Evolutionary conservation across 2,329 filamentous ascomycete genomes (phyloP), one percentile per base, ranked within the genome.

Genomic region (Penicillium concentricum): DNA sequence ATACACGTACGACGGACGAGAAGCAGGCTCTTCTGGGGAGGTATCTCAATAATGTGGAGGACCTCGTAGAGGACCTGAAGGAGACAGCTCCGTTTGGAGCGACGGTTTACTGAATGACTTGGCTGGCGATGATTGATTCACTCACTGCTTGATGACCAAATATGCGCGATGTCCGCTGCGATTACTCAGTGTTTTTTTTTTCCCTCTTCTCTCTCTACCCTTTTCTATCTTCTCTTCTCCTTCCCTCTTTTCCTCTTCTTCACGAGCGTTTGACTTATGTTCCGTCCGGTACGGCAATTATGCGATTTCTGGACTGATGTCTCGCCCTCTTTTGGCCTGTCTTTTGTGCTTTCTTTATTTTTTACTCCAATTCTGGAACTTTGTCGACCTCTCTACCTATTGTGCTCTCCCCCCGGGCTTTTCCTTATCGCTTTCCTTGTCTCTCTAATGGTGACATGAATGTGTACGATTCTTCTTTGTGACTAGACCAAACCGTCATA

Each of bases 41-140:
- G 62, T 90, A 94, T 73, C 79, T 96, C 69, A 88, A 83, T 73
- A 94, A 89, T 69, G 90, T 95, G 26, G 89, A 92, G 61, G 90
- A 92, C 65, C 81, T 96, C 58, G 90, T 96, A 52, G 86, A 89
- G 71, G 91, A 97, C 74, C 76, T 97, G 66, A 86, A 87, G 62
- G 90, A 90, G 71, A 89, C 86, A 63, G 87, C 88, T 45, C 88
- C 91, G 0, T 91, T 91, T 77, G 87, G 86, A 6, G 73, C 86
- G 6, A 72, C 73, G 18, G 73, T 76, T 35, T 76, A 73, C 58
- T 76, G 43, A 66, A 65, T 49, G 44, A 58, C 45, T 52, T 55
- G 53, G 47, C 60, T 60, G 55, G 56, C 47, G 30, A 60, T 58
- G 53, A 62, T 55, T 38, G 39, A 51, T 16, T 54, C 45, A 46